phyloP scores from a whole-genome alignment of 164 flowering plant species.

The Akebia trifoliata region DNA sequence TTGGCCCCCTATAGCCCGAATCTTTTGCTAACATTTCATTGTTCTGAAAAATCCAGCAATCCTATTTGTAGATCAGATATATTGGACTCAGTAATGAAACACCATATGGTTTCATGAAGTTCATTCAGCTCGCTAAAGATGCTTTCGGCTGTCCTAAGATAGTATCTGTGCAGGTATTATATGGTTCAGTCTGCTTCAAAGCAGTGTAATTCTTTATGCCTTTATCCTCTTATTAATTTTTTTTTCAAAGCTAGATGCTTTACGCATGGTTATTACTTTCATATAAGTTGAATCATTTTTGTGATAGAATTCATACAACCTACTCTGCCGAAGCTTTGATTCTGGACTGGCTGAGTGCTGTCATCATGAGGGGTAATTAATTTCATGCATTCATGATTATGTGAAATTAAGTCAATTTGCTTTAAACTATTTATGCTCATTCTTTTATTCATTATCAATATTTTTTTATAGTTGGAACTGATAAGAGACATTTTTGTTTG shows the following conservation, averaged over 20 bases:
- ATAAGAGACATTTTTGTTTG: too few species aligned
- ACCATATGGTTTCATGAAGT: slow-evolving; percentile 89
- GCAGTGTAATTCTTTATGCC: neutral
- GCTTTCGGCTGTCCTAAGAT: slow-evolving; percentile 41
- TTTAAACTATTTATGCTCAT: too few species aligned
- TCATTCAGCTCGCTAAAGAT: slow-evolving; percentile 48
- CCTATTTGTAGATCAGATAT: slow-evolving; percentile 60
- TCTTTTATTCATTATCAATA: too few species aligned
- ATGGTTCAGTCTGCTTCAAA: slow-evolving; percentile 7
- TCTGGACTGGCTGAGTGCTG: slow-evolving; percentile 85
- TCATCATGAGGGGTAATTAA: slow-evolving; percentile 73
- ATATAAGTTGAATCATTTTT: slow-evolving; percentile 8
- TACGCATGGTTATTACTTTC: neutral
- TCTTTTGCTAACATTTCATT: neutral
- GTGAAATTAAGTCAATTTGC: neutral
- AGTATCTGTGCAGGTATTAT: slow-evolving; percentile 71
- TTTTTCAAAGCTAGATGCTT: neutral
- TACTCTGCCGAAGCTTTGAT: slow-evolving; percentile 77
- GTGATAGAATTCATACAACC: slow-evolving; percentile 62
- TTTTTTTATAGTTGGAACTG: too few species aligned
- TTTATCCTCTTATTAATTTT: neutral
- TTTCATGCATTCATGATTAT: neutral
- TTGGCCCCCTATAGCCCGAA: too few species aligned
- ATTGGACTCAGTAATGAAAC: slow-evolving; percentile 88
- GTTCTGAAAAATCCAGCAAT: slow-evolving; percentile 1